Conservation (phyloP, 129 eudicot genomes). For the Chrysanthemum makinoi region DNA sequence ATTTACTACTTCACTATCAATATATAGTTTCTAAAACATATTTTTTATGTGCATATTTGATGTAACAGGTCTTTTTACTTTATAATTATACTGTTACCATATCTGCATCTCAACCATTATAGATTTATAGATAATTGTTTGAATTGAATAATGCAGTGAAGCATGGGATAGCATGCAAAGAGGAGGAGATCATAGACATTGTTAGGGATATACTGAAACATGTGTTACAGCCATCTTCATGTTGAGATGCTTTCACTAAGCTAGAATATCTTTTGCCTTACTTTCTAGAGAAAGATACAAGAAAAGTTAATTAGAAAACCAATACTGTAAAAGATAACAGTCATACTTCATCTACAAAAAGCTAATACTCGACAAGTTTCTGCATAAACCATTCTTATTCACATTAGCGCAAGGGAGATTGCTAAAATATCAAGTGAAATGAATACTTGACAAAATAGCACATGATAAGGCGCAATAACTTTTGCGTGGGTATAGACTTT, state of each 20-base stretch:
- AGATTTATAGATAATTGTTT: conserved; percentile 3
- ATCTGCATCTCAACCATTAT: not conserved
- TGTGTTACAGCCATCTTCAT: conserved; percentile 32
- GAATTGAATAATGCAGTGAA: conserved; percentile 37
- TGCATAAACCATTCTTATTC: too few relatives aligned
- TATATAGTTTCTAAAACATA: not conserved
- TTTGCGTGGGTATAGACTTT: too few relatives aligned
- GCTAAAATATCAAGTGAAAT: too few relatives aligned
- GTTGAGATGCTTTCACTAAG: conserved; percentile 14
- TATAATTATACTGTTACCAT: not conserved
- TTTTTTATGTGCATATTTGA: not conserved
- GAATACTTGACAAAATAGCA: too few relatives aligned
- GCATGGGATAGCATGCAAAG: conserved; percentile 46
- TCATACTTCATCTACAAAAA: too few relatives aligned
- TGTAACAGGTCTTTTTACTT: not conserved
- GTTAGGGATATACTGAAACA: conserved; percentile 37
- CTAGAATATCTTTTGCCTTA: not conserved
- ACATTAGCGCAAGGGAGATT: too few relatives aligned
- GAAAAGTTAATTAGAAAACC: not conserved
- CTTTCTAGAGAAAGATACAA: conserved; percentile 8
- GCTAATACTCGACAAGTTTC: too few relatives aligned
- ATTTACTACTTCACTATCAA: not conserved
- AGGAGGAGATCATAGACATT: conserved; percentile 43
- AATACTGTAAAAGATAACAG: too few relatives aligned
- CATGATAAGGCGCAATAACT: too few relatives aligned